Conservation (phyloP, 2,329 filamentous ascomycete species). For the Lachnellula occidentalis region DNA sequence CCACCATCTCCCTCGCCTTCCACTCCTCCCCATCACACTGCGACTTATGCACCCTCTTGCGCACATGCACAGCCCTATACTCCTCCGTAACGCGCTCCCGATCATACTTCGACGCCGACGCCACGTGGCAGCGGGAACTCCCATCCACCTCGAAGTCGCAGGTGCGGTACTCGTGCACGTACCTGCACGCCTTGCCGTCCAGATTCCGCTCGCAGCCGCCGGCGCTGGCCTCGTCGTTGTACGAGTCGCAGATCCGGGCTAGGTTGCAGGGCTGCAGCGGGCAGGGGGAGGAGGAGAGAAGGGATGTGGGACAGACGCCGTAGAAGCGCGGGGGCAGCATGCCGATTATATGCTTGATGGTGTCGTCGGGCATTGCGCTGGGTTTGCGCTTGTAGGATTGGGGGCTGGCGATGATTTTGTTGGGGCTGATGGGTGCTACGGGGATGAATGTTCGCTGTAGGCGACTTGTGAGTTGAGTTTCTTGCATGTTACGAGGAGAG, state of each 20-base stretch:
- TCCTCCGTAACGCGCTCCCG: neutral
- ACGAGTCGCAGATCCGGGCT: conserved; percentile 4
- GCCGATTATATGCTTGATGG: neutral
- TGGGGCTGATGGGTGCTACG: neutral
- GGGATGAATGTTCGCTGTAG: neutral
- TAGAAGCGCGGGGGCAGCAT: conserved; percentile 7
- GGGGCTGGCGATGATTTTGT: neutral
- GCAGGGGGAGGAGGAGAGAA: neutral
- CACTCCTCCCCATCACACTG: neutral
- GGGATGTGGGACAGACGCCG: conserved; percentile 12
- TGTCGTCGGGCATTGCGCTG: neutral
- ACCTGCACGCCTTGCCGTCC: neutral
- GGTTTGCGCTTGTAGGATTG: neutral
- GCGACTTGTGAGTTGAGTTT: neutral
- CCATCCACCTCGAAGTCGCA: conserved; percentile 2
- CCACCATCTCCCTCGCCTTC: neutral
- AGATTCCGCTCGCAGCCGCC: no score
- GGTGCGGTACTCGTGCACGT: conserved; percentile 5
- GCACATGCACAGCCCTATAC: neutral
- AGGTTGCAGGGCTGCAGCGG: conserved; percentile 5
- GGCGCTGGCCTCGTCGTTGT: neutral
- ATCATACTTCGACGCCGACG: neutral
- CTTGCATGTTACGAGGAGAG: neutral
- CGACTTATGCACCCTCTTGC: neutral
- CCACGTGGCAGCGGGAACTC: neutral